Evolutionary conservation across 2,329 filamentous ascomycete genomes (phyloP).

Genomic region (Aspergillus sojae): DNA sequence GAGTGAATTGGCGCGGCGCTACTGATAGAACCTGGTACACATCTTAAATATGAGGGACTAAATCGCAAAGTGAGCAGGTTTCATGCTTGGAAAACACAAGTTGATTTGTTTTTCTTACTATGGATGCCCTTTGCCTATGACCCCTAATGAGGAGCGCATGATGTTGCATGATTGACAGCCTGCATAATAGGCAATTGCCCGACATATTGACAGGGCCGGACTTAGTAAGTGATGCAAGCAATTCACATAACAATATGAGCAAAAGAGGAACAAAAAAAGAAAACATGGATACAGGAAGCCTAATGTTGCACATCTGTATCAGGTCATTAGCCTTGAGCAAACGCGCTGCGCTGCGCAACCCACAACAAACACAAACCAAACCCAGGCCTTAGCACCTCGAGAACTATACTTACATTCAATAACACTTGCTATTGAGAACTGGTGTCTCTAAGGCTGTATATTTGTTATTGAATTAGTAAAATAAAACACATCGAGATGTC

Average conservation of each 20-base stretch:
- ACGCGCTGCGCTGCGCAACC: not conserved
- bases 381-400: not conserved
- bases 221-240: not conserved
- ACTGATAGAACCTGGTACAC: not conserved
- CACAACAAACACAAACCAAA: not conserved
- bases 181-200: not conserved
- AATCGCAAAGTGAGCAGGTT: not conserved
- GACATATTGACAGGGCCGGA: not conserved
- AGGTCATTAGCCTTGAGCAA: not conserved
- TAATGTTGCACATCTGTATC: not conserved
- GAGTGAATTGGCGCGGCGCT: not conserved
- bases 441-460: not conserved
- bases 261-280: not conserved
- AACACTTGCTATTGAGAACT: not conserved
- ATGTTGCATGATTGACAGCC: not conserved
- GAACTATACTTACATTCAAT: not conserved
- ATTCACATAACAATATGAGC: not conserved
- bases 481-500: not conserved
- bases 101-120: not conserved
- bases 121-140: too few species aligned
- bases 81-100: not conserved
- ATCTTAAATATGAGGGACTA: not conserved
- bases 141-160: not conserved
- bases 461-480: not conserved
- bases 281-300: not conserved